Percentiles rank a stretch among this genome's conserved stretches.
Conservation (phyloP, 495 filamentous ascomycete genomes). For the Stereocaulon alpinum region DNA sequence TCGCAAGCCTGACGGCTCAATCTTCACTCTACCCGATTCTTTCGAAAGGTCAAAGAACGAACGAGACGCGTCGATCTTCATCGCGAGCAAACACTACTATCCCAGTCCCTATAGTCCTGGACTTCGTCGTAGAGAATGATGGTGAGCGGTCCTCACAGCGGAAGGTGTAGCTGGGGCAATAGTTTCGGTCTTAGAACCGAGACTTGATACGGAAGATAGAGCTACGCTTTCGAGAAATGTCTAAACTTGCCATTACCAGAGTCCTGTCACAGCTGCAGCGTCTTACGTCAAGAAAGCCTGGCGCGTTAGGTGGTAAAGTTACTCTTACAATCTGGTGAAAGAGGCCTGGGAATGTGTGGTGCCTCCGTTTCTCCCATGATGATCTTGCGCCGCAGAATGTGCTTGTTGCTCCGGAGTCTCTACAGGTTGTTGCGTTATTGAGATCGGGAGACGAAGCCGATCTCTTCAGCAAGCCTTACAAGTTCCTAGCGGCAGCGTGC, state of each 20-base stretch:
- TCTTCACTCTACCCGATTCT: neutral
- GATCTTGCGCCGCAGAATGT: slow-evolving; percentile 28
- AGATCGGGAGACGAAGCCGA: slow-evolving; percentile 32
- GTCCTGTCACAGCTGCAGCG: neutral
- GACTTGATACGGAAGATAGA: neutral
- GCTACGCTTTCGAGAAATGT: neutral
- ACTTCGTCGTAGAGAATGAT: slow-evolving; percentile 19
- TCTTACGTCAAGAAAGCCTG: neutral
- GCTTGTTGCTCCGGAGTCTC: slow-evolving; percentile 26
- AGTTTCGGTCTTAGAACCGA: neutral
- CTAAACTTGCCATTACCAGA: neutral
- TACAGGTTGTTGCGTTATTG: slow-evolving; percentile 28
- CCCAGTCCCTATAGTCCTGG: slow-evolving; percentile 24
- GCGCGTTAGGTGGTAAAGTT: neutral
- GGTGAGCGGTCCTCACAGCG: neutral
- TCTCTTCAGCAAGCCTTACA: no score
- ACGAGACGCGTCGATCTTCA: slow-evolving; percentile 19
- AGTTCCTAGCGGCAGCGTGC: no score
- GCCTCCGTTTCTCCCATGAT: slow-evolving; percentile 28
- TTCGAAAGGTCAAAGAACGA: slow-evolving; percentile 11
- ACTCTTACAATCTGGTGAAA: neutral
- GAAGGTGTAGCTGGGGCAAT: neutral
- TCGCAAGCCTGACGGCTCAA: neutral
- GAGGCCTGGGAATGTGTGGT: neutral
- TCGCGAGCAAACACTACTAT: slow-evolving; percentile 26